Percentiles rank a stretch among this genome's conserved stretches.
Conservation (phyloP, 371 early-diverging fungal genomes). For the Chytridium lagenaria region DNA sequence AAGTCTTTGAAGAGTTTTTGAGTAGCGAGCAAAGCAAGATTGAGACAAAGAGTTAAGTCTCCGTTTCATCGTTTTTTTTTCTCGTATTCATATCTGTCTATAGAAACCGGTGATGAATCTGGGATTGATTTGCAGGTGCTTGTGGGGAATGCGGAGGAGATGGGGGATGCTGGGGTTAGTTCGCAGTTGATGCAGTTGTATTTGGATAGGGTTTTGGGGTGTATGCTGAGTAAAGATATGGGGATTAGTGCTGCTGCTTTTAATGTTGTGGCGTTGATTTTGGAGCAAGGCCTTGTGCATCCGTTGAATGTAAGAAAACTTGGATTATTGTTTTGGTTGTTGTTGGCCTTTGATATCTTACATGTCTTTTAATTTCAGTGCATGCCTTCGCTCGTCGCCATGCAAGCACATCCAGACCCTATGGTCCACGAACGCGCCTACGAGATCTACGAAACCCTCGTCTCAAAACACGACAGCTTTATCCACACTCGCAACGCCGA, state of each 20-base stretch:
- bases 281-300: slow-evolving; percentile 88
- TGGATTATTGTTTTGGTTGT: neutral
- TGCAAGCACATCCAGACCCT: slow-evolving; percentile 73
- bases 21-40: slow-evolving; percentile 60
- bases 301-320: slow-evolving; percentile 69
- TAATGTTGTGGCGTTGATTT: slow-evolving; percentile 74
- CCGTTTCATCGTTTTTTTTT: neutral
- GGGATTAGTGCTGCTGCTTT: slow-evolving; percentile 69
- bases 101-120: slow-evolving; percentile 4
- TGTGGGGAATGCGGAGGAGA: slow-evolving; percentile 78
- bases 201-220: slow-evolving; percentile 71
- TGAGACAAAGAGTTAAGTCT: slow-evolving; percentile 43
- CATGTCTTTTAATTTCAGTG: slow-evolving; percentile 39
- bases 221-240: slow-evolving; percentile 60
- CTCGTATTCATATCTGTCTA: neutral
- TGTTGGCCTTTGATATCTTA: too few relatives aligned
- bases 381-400: slow-evolving; percentile 84
- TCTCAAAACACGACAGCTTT: slow-evolving; percentile 81
- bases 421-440: slow-evolving; percentile 71
- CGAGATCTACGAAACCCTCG: slow-evolving; percentile 72
- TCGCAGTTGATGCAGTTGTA: slow-evolving; percentile 86
- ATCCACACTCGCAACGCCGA: slow-evolving; percentile 79
- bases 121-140: slow-evolving; percentile 71
- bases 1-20: slow-evolving; percentile 73
- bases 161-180: slow-evolving; percentile 84